Evolutionary conservation across 2,329 filamentous ascomycete species (phyloP).

Genomic region (Diplocarpon rosae): DNA sequence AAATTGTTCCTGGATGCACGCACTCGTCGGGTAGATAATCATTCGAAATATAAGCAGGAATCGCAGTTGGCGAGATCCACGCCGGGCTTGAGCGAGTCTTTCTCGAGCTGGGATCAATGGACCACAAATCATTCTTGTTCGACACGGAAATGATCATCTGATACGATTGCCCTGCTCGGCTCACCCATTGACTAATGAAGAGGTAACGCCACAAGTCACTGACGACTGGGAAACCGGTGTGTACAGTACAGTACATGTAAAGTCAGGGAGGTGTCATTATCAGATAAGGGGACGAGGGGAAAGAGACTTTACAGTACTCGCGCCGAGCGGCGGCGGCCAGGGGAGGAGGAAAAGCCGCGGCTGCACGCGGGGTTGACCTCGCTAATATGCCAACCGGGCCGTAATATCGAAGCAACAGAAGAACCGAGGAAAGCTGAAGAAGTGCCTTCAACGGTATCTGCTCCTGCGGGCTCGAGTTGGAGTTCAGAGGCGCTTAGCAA

Average conservation of each 20-base stretch:
- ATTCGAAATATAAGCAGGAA: neutral
- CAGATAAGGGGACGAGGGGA: neutral
- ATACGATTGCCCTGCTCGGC: neutral
- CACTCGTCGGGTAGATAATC: slow-evolving; percentile 8
- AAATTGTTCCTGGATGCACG: neutral
- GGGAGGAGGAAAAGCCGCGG: neutral
- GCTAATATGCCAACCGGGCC: no score
- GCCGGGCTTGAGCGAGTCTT: no score
- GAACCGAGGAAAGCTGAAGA: no score
- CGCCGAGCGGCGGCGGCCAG: no score
- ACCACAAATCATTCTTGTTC: neutral
- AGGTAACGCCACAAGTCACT: slow-evolving; percentile 12
- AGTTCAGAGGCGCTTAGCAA: no score
- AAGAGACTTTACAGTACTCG: no score
- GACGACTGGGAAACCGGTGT: no score
- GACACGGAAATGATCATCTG: neutral
- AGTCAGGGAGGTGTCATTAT: slow-evolving; percentile 10
- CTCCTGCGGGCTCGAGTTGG: neutral
- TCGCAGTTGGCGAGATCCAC: no score
- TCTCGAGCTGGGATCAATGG: no score
- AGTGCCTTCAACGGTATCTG: no score
- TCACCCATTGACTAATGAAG: slow-evolving; percentile 14
- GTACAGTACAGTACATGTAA: no score
- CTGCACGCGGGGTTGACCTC: neutral
- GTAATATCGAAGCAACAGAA: no score